A percentile compares a stretch with the other conserved stretches of the same genome.
Evolutionary conservation across 202 grass and related monocot genomes (phyloP).

Genomic region (Bolboschoenoplectus hybrid): DNA sequence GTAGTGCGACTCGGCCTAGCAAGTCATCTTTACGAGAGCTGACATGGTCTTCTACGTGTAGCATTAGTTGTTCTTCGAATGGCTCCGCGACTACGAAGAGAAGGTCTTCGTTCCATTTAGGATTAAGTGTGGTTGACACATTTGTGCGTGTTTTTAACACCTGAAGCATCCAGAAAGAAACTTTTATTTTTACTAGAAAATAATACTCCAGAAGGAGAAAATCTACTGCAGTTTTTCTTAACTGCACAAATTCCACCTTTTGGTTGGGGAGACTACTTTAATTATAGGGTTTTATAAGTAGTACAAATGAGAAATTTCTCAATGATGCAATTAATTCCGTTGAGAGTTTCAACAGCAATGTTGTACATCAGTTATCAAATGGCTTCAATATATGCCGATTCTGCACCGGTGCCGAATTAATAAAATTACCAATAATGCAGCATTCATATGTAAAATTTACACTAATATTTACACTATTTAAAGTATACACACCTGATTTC

Average conservation of each 20-base stretch:
- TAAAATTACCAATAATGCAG: background rate
- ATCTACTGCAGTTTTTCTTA: background rate
- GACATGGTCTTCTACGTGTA: constrained; percentile 74
- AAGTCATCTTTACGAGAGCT: constrained; percentile 75
- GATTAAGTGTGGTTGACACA: constrained; percentile 53
- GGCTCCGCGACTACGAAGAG: constrained; percentile 87
- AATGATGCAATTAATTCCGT: background rate
- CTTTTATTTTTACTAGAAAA: background rate
- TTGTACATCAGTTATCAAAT: background rate
- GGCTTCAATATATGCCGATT: background rate
- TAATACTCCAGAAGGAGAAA: background rate
- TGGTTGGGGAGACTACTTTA: background rate
- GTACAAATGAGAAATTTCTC: background rate
- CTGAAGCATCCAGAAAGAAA: constrained; percentile 25
- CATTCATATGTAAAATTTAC: background rate
- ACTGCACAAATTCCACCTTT: background rate
- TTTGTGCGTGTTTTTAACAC: constrained; percentile 67
- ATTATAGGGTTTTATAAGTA: background rate
- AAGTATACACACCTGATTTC: constrained; percentile 47
- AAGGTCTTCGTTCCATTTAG: constrained; percentile 92
- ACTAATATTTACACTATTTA: background rate
- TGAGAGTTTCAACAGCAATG: background rate
- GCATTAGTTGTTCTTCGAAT: constrained; percentile 92
- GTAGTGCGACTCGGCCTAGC: constrained; percentile 63
- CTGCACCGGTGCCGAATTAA: background rate